A percentile compares a stretch with the other conserved stretches of the same genome.
phyloP scores from a whole-genome alignment of 164 flowering plant genomes.

The Paratinospora sagittata region DNA sequence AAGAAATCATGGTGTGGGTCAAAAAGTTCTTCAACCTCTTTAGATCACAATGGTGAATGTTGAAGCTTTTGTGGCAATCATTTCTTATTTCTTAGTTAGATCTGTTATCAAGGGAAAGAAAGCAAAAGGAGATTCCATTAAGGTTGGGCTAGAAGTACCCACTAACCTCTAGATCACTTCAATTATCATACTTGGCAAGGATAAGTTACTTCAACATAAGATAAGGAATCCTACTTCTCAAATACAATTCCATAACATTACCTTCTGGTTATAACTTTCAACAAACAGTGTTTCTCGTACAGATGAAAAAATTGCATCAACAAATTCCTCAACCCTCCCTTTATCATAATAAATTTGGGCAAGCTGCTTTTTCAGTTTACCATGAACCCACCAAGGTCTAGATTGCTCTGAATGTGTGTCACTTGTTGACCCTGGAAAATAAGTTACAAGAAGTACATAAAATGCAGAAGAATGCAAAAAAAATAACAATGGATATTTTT shows the following conservation, averaged over 20 bases:
- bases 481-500: background rate
- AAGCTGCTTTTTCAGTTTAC: constrained; percentile 54
- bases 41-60: no score
- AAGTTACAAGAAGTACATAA: background rate
- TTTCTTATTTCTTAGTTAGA: no score
- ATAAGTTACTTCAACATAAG: background rate
- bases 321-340: constrained; percentile 59
- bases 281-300: constrained; percentile 55
- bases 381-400: constrained; percentile 66
- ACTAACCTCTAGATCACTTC: no score
- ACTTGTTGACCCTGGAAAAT: constrained; percentile 27
- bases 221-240: background rate
- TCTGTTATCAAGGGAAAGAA: no score
- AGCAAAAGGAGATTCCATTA: no score
- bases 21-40: no score
- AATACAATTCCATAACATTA: constrained; percentile 12
- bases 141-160: no score
- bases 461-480: background rate
- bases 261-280: constrained; percentile 52
- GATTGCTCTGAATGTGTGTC: constrained; percentile 18
- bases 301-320: constrained; percentile 42
- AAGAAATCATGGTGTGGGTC: no score
- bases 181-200: background rate
- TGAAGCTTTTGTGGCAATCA: no score
- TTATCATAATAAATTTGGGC: constrained; percentile 48